Evolutionary conservation across 768 basidiomycete genomes (phyloP).

Genomic region (button mushroom (Agaricus bisporus)): DNA sequence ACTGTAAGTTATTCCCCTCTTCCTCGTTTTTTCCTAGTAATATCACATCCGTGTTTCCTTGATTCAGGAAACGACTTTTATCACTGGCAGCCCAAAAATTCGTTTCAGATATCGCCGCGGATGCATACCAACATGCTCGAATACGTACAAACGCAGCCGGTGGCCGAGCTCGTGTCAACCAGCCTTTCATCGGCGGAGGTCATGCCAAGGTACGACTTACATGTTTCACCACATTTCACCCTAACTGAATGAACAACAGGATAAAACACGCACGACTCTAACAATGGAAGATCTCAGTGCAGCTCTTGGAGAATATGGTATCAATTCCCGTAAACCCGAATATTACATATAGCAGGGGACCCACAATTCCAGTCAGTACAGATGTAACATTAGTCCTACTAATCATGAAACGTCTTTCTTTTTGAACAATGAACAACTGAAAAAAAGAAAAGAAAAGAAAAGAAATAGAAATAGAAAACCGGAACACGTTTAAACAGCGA

Average conservation of each 20-base stretch:
- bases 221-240: slow-evolving; percentile 16
- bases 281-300: slow-evolving; percentile 97
- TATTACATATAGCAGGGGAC: slow-evolving; percentile 65
- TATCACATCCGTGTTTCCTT: background rate
- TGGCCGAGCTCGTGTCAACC: slow-evolving; percentile 61
- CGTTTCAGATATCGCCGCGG: slow-evolving; percentile 91
- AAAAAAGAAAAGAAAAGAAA: no score
- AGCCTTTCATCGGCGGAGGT: slow-evolving; percentile 49
- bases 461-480: no score
- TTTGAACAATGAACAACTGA: no score
- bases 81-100: slow-evolving; percentile 98
- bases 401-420: background rate
- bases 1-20: slow-evolving; percentile 41
- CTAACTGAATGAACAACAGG: slow-evolving; percentile 35
- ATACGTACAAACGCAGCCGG: slow-evolving; percentile 85
- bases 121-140: slow-evolving; percentile 96
- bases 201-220: slow-evolving; percentile 48
- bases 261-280: slow-evolving; percentile 87
- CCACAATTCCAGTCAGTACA: background rate
- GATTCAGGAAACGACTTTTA: slow-evolving; percentile 79
- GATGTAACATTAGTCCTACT: background rate
- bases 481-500: no score
- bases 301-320: slow-evolving; percentile 93
- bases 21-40: background rate
- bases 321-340: slow-evolving; percentile 90